Evolutionary conservation across 371 early-diverging fungal genomes (phyloP), one percentile per base, ranked within the genome.

Genomic region (Synchytrium microbalum): DNA sequence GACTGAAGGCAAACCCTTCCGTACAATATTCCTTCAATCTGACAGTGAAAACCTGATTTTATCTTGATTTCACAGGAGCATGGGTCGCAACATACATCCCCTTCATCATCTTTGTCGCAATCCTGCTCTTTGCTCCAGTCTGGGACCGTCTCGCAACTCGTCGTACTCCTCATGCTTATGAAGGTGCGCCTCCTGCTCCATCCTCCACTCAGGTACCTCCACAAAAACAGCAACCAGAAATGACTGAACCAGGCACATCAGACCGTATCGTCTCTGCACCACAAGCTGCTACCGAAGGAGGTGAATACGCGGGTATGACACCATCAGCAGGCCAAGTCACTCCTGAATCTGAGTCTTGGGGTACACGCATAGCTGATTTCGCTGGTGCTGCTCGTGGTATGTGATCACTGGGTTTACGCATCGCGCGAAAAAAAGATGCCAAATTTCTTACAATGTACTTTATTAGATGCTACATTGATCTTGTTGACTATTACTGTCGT

Each of bases 61-160:
- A n/a, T 25, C 60, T 55, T 0, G n/a, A 8, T n/a, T 26, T 0
- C 29, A 46, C 30, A 66, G 66, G 62, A 23, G 66, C 24, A 13
- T 66, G 66, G 66, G 66, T 61, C 29, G 62, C 66, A 1, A 57
- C 54, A 1, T 66, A 29, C 58, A 62, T 61, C 57, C 56, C 61
- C 13, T 66, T 30, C 57, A 63, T 66, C 14, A 24, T 65, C 2
- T 66, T 55, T 46, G 54, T 66, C 16, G 29, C 61, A 31, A 24
- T 61, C 29, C 61, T 61, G 1, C 61, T 63, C 58, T 58, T 66
- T 27, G 51, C 46, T 10, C 46, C 46, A 19, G 10, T 38, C 10
- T 38, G 46, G 46, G 46, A 38, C 5, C 46, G 46, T 38, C 46
- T 38, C 46, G 5, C 46, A 38, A 19, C 46, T 10, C 46, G 46